Percentiles rank a stretch among this genome's conserved stretches.
Evolutionary conservation across 331 rosid genomes (phyloP).

Genomic region (Dryas integrifolia): DNA sequence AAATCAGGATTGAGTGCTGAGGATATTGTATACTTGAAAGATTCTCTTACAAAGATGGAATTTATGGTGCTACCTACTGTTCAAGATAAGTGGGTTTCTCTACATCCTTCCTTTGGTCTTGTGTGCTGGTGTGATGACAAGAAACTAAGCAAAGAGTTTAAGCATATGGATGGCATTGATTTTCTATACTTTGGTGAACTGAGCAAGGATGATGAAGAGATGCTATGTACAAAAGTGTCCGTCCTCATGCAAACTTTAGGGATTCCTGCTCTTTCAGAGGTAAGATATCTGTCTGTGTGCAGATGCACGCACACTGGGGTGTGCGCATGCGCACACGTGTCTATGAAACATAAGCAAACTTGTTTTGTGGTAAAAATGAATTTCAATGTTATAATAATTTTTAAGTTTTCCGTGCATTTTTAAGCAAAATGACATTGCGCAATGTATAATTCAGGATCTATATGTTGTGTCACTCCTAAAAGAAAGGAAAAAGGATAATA

Average conservation of each 20-base stretch:
- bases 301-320: too few relatives aligned
- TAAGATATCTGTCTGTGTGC: conserved; percentile 30
- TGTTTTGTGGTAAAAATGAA: neutral
- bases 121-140: conserved; percentile 85
- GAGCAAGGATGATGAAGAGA: conserved; percentile 44
- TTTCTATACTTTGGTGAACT: conserved; percentile 62
- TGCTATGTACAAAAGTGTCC: conserved; percentile 47
- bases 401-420: neutral
- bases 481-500: neutral
- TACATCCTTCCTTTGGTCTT: conserved; percentile 77
- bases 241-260: conserved; percentile 67
- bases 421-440: neutral
- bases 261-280: conserved; percentile 89
- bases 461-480: neutral
- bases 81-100: conserved; percentile 90
- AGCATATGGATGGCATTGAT: conserved; percentile 58
- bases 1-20: conserved; percentile 58
- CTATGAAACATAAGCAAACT: neutral
- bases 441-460: neutral
- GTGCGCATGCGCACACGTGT: neutral
- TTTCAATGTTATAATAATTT: neutral
- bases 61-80: conserved; percentile 76
- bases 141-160: conserved; percentile 60
- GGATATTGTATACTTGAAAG: conserved; percentile 59
- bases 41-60: conserved; percentile 54